Base-by-base conservation (phyloP, 2,329 filamentous ascomycete genomes). In the Cladosporium sp. region DNA sequence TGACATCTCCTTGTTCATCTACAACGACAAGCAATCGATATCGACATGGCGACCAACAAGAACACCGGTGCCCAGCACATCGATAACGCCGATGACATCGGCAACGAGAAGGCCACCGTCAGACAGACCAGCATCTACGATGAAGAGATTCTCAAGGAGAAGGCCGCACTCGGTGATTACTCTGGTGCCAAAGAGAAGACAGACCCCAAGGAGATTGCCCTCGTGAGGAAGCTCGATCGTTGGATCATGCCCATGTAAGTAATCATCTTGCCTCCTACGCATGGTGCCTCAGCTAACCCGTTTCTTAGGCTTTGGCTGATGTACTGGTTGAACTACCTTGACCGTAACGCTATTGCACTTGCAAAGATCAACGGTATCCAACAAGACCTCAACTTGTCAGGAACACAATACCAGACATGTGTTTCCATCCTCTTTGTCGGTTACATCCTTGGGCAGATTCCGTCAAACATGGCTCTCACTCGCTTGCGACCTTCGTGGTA, bases 351-450 rank as follows among this genome's bases (percentile, higher is more conserved):
- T 14, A 59, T 59, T n/a, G 51, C 51, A 5, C 43, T 48, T 10
- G 51, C 64, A 4, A 54, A 62, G 40, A 53, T 66, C 9, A 74
- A 74, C 5, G 70, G 74, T 52, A 58, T 77, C 3, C 72, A 77
- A 54, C 61, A 70, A 9, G 75, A 78, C 43, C 64, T 77, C 13
- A 63, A 66, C 7, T 63, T 77, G 58, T 66, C 65, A 2, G 72
- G 72, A 6, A 72, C 69, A 6, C 68, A 75, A 56, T 74, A 73
- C 59, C 67, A 74, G 53, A 74, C 72, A 14, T 68, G 67, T 51
- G 68, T 74, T 14, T 70, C 67, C 22, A 71, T 74, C 50, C 60
- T 74, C 11, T 74, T 73, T 53, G 70, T 72, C 9, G 70, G 71
- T 33, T 68, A 67, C 46, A 62, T 67, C 48, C 54, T 67, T 7